Conservation (phyloP, 2,329 filamentous ascomycete genomes). For the Herpotrichia juniperi region DNA sequence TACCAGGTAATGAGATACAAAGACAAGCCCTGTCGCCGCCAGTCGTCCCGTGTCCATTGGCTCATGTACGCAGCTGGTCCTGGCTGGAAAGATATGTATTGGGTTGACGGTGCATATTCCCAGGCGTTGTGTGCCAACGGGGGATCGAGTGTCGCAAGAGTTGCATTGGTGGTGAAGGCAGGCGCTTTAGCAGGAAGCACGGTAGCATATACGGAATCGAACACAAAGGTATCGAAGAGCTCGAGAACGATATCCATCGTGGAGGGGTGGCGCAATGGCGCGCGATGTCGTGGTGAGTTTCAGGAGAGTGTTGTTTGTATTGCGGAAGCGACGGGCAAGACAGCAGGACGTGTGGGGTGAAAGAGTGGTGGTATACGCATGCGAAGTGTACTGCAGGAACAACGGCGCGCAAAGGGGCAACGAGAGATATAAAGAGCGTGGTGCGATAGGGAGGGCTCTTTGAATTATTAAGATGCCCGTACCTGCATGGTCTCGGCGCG, state of each 20-base stretch:
- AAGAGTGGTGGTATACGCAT: not conserved
- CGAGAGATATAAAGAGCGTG: not conserved
- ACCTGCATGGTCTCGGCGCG: conserved; percentile 3
- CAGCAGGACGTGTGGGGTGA: not conserved
- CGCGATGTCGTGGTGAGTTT: not conserved
- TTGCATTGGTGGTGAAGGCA: conserved; percentile 60
- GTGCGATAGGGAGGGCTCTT: not conserved
- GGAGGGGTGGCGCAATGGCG: conserved; percentile 21
- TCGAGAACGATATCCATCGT: conserved; percentile 94
- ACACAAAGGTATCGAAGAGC: conserved; percentile 78
- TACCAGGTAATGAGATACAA: conserved; percentile 89
- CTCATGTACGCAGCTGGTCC: conserved; percentile 80
- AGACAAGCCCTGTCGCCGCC: conserved; percentile 73
- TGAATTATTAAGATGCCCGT: conserved; percentile 1
- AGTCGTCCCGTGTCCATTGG: conserved; percentile 76
- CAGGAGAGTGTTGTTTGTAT: not conserved
- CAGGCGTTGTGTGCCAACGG: conserved; percentile 52
- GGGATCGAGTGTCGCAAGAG: conserved; percentile 55
- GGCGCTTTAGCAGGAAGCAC: conserved; percentile 64
- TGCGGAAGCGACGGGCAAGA: not conserved
- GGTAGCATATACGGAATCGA: conserved; percentile 78
- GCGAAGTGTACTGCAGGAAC: not conserved
- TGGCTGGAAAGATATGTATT: conserved; percentile 72
- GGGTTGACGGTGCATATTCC: conserved; percentile 74
- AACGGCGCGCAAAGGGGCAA: not conserved